Evolutionary conservation across 306 rosid species (phyloP).

Genomic region (Vigna trinervia): DNA sequence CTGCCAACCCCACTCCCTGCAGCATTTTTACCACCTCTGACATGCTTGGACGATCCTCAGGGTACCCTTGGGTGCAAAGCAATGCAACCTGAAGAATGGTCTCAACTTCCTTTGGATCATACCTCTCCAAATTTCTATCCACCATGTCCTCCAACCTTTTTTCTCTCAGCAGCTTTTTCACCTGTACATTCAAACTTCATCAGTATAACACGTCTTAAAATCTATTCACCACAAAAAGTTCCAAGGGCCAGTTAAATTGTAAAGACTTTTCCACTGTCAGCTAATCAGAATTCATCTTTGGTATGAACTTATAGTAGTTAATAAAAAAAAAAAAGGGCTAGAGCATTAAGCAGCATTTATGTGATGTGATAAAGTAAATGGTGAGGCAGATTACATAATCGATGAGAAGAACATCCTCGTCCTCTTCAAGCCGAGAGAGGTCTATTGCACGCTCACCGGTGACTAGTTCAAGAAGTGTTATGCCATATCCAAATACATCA

Average conservation of each 20-base stretch:
- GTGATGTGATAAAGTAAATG: conserved; percentile 4
- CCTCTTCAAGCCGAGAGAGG: conserved; percentile 86
- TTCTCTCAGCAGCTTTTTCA: conserved; percentile 74
- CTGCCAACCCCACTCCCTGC: conserved; percentile 70
- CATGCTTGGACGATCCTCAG: conserved; percentile 84
- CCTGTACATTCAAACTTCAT: conserved; percentile 49
- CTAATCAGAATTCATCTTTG: neutral
- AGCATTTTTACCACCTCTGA: conserved; percentile 70
- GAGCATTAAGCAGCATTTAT: neutral
- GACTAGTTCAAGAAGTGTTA: conserved; percentile 93
- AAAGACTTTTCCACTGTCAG: neutral
- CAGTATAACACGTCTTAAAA: conserved; percentile 14
- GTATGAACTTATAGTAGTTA: neutral
- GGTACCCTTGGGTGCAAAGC: conserved; percentile 76
- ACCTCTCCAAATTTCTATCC: conserved; percentile 69
- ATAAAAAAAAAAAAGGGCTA: neutral
- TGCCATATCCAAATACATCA: conserved; percentile 93
- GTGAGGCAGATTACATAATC: conserved; percentile 70
- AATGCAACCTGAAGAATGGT: conserved; percentile 75
- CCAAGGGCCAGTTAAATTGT: neutral
- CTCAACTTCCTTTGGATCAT: conserved; percentile 69
- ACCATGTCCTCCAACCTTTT: conserved; percentile 80
- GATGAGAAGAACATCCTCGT: conserved; percentile 90
- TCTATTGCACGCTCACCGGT: conserved; percentile 92
- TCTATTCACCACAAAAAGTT: neutral